Evolutionary conservation across 192 early-diverging fungal species (phyloP), one percentile per base, ranked within the genome.

Genomic region (Dissophora ornata): DNA sequence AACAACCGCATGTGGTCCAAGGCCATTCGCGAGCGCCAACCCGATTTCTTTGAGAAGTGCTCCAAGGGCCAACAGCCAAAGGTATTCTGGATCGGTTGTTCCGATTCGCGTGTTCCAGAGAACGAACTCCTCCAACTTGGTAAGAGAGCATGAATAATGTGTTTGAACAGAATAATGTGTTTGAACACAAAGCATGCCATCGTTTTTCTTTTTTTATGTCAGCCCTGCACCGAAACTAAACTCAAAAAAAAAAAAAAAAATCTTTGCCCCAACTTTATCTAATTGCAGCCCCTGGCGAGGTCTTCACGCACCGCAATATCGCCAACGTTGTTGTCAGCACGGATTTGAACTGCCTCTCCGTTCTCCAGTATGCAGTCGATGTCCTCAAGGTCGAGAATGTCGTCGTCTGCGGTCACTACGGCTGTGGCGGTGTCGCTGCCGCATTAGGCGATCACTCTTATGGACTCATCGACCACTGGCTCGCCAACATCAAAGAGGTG

Each of bases 301-400:
- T 98, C 33, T 99, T 99, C 85, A 93, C 97, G 2, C 95, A 97
- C 84, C 87, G 97, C 69, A 99, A 98, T 83, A 96, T 99, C 55
- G 97, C 96, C 62, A 98, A 98, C 81, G 90, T 93, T 34, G 88
- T 98, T 29, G 80, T 84, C 2, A 83, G 87, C 78, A 87, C 90
- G 53, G 97, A 99, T 67, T 52, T 93, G 49, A 95, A 88, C 69
- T 84, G 84, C 45, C 86, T 95, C 36, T 91, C 91, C 4, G 97
- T 97, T 59, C 85, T 99, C 29, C 93, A 98, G 79, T 99, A 94
- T 65, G 94, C 96, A 15, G 92, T 99, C 55, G 89, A 96, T 56
- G 85, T 90, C 53, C 87, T 99, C 52, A 91, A 94, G 66, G 95
- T 99, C 62, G 88, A 96, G 73, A 92, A 98, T 59, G 88, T 99